Evolutionary conservation across 139 green algal genomes (phyloP).

Genomic region (Coccomyxa sp.): DNA sequence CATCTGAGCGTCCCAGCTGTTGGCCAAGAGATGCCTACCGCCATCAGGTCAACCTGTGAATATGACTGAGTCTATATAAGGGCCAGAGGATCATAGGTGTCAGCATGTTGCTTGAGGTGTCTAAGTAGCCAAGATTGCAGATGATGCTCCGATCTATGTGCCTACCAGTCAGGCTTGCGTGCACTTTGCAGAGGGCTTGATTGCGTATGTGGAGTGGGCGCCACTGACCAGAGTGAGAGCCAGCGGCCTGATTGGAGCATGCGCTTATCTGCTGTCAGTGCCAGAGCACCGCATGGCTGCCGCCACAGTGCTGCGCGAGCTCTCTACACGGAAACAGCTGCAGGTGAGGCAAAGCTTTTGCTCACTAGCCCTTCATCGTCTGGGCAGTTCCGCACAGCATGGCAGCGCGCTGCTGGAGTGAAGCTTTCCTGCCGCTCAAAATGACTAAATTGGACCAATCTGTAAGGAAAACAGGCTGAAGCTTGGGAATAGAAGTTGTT

Average conservation of each 20-base stretch:
- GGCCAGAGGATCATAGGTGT: no score
- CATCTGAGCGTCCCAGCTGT: conserved; percentile 4
- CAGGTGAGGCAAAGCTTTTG: conserved; percentile 3
- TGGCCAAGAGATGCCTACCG: no score
- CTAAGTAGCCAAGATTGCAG: no score
- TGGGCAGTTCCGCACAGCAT: no score
- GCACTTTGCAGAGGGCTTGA: conserved; percentile 17
- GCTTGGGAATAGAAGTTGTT: not conserved
- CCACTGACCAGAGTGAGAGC: conserved; percentile 48
- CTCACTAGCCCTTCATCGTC: not conserved
- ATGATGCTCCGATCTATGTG: no score
- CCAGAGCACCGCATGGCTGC: conserved; percentile 54
- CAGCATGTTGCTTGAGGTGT: no score
- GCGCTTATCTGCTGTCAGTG: conserved; percentile 50
- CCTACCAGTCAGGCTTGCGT: no score
- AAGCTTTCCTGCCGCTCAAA: not conserved
- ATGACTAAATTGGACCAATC: not conserved
- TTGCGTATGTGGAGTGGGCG: conserved; percentile 61
- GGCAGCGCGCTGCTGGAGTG: not conserved
- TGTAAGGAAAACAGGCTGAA: not conserved
- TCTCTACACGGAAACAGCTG: conserved; percentile 22
- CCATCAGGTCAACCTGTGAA: no score
- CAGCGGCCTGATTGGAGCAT: conserved; percentile 52
- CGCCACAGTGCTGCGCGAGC: conserved; percentile 54
- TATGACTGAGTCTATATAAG: no score